Evolutionary conservation across 768 basidiomycete genomes (phyloP), one percentile per base, ranked within the genome.

Genomic region (Hygrocybe punicea): DNA sequence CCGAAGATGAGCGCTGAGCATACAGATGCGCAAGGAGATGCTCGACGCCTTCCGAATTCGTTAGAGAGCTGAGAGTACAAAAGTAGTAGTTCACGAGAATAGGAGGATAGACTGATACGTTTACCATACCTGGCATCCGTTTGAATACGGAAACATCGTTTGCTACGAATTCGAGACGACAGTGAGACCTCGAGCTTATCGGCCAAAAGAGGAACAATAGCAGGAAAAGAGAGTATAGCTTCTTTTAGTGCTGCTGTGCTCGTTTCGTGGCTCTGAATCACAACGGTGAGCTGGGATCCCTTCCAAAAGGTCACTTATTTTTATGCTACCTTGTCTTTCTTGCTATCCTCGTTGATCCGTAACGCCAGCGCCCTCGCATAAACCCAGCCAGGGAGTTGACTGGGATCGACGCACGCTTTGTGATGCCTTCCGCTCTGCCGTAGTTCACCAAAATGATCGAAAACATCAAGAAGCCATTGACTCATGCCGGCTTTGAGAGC

Each of bases 11-110:
- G 6, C 92, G 87, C 42, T 87, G 83, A 3, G 81, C 90, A 68
- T 98, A 98, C 21, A 98, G 82, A 65, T 94, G 91, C 0, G 91
- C 89, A 3, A 98, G 80, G 7, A 97, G 81, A 61, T 97, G 88
- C 0, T 93, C 72, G 2, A 81, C 68, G 0, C 81, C 79, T 8
- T 76, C 70, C 23, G 80, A 66, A 14, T 73, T 67, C 0, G 73
- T 64, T 16, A 81, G 66, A 53, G 66, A 69, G 49, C 82, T 77
- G 62, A 63, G 57, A 13, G 45, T n/a, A n/a, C n/a, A n/a, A n/a
- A n/a, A n/a, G n/a, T n/a, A n/a, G n/a, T 17, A 45, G 56, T 35
- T 29, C 58, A 61, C 51, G 71, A 59, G 25, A 23, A 42, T 33
- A 55, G 37, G 34, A 57, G 17, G 29, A 57, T n/a, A 50, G 52